Conservation (phyloP, 2,329 filamentous ascomycete genomes). For the Diaporthe eres region DNA sequence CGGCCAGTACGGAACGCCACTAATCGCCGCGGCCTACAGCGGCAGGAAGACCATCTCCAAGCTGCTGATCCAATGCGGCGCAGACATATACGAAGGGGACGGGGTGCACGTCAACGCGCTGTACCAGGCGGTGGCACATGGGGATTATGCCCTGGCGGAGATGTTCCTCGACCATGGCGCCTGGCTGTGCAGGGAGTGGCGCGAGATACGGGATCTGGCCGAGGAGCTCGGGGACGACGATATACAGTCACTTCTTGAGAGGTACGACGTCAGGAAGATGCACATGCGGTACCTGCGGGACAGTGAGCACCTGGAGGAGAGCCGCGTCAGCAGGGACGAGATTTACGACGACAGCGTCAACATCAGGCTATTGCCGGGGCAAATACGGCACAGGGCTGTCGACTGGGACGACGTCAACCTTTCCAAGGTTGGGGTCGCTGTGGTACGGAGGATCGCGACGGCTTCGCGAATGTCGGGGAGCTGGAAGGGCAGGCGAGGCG, state of each 20-base stretch:
- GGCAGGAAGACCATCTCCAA: constrained; percentile 5
- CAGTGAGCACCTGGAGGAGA: neutral
- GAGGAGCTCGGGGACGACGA: constrained; percentile 14
- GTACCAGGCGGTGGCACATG: constrained; percentile 25
- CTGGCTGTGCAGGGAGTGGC: constrained; percentile 26
- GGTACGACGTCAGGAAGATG: constrained; percentile 19
- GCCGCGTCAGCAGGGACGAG: neutral
- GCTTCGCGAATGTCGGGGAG: constrained; percentile 3
- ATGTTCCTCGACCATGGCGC: constrained; percentile 28
- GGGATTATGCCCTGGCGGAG: constrained; percentile 23
- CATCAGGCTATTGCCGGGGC: neutral
- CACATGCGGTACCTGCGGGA: neutral
- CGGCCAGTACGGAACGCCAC: constrained; percentile 10
- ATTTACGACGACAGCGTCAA: constrained; percentile 13
- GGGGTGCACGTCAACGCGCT: constrained; percentile 20
- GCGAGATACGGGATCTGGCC: constrained; percentile 23
- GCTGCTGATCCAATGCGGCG: too few species aligned
- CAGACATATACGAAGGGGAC: constrained; percentile 4
- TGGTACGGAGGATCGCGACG: constrained; percentile 2
- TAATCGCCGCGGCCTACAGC: constrained; percentile 17
- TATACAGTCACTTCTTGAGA: neutral
- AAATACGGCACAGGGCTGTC: neutral
- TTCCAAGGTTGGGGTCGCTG: neutral
- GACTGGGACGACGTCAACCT: constrained; percentile 2
- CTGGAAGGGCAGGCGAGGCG: constrained; percentile 28